These are phyloP conservation scores for Corymbia citriodora DNA, from an alignment of 441 rosid species.

Conservation along the genomic window DNA sequence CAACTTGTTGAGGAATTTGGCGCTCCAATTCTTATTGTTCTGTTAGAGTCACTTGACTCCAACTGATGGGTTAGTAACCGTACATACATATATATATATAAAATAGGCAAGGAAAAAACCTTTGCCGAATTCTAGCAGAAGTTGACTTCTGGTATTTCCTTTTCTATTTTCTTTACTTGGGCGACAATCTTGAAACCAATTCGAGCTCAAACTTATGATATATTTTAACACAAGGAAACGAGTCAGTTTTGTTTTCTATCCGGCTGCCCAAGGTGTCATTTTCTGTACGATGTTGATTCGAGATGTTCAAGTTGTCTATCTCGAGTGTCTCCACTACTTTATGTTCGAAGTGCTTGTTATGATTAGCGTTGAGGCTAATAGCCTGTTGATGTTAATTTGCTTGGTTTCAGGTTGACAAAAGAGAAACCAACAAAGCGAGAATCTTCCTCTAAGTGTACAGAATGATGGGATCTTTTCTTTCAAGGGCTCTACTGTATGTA, in stretches of 20 bases:
- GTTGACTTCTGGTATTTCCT: too few species aligned
- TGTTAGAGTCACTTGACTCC: too few species aligned
- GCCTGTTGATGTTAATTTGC: not conserved
- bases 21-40: too few species aligned
- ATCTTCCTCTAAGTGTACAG: not conserved
- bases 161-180: not conserved
- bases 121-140: too few species aligned
- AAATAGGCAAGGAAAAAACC: too few species aligned
- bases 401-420: not conserved
- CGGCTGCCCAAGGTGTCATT: not conserved
- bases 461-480: slow-evolving; percentile 35
- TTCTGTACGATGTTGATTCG: not conserved
- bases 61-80: too few species aligned
- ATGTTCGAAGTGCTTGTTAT: not conserved
- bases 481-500: slow-evolving; percentile 31
- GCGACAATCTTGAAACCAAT: not conserved
- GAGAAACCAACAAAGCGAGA: not conserved
- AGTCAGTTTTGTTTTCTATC: not conserved
- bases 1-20: too few species aligned
- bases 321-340: not conserved
- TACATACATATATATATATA: too few species aligned
- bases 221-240: not conserved
- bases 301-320: not conserved
- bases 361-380: not conserved
- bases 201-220: not conserved